Conservation (phyloP, 2,329 filamentous ascomycete genomes). For the Dactylellina sp. region DNA sequence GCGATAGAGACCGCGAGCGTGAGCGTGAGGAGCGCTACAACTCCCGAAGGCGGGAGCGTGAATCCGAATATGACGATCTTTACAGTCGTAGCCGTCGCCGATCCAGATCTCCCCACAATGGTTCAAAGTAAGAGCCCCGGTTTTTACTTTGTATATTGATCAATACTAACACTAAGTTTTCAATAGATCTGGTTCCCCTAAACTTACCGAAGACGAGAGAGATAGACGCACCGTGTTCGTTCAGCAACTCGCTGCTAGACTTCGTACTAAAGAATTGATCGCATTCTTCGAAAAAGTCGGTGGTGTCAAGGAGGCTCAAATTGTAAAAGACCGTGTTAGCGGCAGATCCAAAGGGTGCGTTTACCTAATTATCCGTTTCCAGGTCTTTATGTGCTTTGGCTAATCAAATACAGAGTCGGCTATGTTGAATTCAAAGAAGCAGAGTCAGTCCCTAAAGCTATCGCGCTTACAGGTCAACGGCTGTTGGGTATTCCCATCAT, state of each 20-base stretch:
- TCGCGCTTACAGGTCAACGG: conserved; percentile 98
- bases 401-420: conserved; percentile 76
- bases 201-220: conserved; percentile 92
- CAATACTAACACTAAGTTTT: conserved; percentile 7
- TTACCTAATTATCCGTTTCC: conserved; percentile 8
- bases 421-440: conserved; percentile 99
- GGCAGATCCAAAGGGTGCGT: conserved; percentile 95
- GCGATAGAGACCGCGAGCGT: conserved; percentile 77
- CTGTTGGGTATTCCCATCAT: conserved; percentile 99
- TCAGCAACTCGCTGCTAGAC: conserved; percentile 93
- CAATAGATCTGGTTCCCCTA: conserved; percentile 71
- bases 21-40: conserved; percentile 76
- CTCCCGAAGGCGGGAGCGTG: conserved; percentile 79
- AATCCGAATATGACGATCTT: conserved; percentile 65
- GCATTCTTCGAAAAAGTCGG: conserved; percentile 96
- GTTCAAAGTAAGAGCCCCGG: conserved; percentile 59
- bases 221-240: conserved; percentile 98
- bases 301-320: conserved; percentile 95
- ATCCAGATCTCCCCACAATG: conserved; percentile 65
- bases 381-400: conserved; percentile 7
- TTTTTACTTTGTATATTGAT: conserved; percentile 52
- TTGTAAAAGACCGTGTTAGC: conserved; percentile 97
- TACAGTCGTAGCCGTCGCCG: conserved; percentile 66
- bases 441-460: conserved; percentile 90
- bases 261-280: conserved; percentile 91